Conservation (phyloP, 208 protist species). For the Trypanosoma melophagium region DNA sequence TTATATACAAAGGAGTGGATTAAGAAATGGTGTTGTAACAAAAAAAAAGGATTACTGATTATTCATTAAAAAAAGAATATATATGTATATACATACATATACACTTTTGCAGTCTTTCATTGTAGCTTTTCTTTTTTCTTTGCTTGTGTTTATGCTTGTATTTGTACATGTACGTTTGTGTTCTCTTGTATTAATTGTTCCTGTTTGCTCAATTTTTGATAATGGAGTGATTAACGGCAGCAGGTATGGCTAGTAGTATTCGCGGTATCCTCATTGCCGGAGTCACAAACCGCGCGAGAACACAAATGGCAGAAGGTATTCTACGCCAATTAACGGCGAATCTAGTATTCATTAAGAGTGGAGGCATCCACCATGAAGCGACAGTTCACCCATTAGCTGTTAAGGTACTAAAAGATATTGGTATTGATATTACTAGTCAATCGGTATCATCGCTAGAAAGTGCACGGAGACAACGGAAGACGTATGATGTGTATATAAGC, state of each 20-base stretch:
- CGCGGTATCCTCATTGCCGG: slow-evolving; percentile 79
- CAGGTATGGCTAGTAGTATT: slow-evolving; percentile 54
- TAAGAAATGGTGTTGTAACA: not conserved
- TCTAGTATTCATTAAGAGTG: slow-evolving; percentile 73
- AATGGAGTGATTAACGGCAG: not conserved
- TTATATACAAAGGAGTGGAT: not conserved
- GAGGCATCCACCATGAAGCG: slow-evolving; percentile 51
- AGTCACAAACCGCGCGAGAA: slow-evolving; percentile 70
- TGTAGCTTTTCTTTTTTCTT: not conserved
- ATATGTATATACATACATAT: slow-evolving; percentile 1
- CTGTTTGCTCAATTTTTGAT: too few relatives aligned
- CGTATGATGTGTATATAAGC: slow-evolving; percentile 86
- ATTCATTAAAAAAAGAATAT: not conserved
- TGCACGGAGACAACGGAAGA: slow-evolving; percentile 58
- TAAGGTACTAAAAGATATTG: slow-evolving; percentile 50
- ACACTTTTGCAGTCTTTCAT: not conserved
- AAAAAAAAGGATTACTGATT: not conserved
- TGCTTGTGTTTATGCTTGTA: slow-evolving; percentile 3
- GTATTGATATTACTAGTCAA: slow-evolving; percentile 52
- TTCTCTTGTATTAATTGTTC: too few relatives aligned
- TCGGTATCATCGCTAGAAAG: slow-evolving; percentile 54
- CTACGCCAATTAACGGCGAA: slow-evolving; percentile 52
- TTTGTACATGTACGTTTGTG: too few relatives aligned
- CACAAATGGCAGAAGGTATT: slow-evolving; percentile 85
- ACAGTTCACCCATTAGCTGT: slow-evolving; percentile 68